Conservation (phyloP, 305 asterid species). For the Solanum chacoense region DNA sequence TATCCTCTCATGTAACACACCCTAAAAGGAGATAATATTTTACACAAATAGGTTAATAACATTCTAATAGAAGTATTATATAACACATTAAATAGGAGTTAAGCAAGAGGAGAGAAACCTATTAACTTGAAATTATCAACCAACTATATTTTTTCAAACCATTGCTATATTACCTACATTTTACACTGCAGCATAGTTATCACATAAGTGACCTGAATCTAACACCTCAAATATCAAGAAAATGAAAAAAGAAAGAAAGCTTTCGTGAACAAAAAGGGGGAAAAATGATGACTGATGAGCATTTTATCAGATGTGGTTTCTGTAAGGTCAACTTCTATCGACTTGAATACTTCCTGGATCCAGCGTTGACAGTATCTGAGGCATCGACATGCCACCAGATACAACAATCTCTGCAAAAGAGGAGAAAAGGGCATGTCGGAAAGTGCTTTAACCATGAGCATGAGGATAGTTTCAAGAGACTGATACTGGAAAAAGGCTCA, state of each 20-base stretch:
- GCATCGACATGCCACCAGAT: constrained; percentile 96
- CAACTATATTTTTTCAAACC: constrained; percentile 17
- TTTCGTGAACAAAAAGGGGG: background rate
- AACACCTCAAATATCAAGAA: constrained; percentile 15
- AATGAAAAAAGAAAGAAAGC: background rate
- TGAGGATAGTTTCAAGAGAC: background rate
- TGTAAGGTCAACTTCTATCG: constrained; percentile 46
- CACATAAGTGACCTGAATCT: constrained; percentile 7
- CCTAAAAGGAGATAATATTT: background rate
- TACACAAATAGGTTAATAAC: background rate
- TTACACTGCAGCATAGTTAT: constrained; percentile 11
- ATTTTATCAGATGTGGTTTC: constrained; percentile 13
- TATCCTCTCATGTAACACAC: background rate
- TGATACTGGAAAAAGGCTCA: background rate
- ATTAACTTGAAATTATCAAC: background rate
- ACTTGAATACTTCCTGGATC: constrained; percentile 37
- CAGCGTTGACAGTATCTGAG: constrained; percentile 65
- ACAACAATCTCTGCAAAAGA: constrained; percentile 69
- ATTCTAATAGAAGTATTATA: background rate
- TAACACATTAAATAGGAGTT: background rate
- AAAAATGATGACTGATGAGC: background rate
- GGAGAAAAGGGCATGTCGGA: constrained; percentile 7
- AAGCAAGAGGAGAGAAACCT: background rate
- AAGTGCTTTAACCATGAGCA: background rate
- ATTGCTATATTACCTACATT: constrained; percentile 15